Percentiles rank a stretch among this genome's conserved stretches.
Conservation (phyloP, 495 filamentous ascomycete genomes). For the Annulohypoxylon bovei region DNA sequence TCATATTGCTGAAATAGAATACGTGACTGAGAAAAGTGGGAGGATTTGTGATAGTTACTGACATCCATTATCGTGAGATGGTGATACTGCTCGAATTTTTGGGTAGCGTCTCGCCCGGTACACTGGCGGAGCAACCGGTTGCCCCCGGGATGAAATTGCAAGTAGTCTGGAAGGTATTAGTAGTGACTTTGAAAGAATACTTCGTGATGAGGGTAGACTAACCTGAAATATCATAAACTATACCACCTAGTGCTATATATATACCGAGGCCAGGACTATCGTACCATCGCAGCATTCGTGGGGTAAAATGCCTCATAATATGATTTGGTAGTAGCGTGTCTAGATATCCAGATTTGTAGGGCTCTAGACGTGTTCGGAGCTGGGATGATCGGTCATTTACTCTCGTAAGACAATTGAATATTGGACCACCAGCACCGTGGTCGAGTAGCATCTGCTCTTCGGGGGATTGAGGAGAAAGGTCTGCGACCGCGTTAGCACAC, state of each 20-base stretch:
- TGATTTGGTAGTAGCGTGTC: neutral
- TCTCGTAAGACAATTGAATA: neutral
- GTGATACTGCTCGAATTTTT: constrained; percentile 5
- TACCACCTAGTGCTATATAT: constrained; percentile 7
- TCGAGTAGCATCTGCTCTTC: neutral
- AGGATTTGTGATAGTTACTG: neutral
- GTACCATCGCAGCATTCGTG: constrained; percentile 13
- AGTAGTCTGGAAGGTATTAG: constrained; percentile 9
- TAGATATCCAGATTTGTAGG: constrained; percentile 7
- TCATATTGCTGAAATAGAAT: neutral
- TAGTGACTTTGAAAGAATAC: neutral
- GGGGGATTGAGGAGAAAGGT: neutral
- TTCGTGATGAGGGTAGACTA: neutral
- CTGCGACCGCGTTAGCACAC: constrained; percentile 1
- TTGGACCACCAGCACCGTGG: constrained; percentile 3
- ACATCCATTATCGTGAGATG: constrained; percentile 5
- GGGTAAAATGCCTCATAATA: constrained; percentile 7
- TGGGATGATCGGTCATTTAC: neutral
- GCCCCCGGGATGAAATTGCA: constrained; percentile 22
- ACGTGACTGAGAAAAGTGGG: neutral
- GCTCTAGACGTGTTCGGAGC: neutral
- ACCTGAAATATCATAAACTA: constrained; percentile 23
- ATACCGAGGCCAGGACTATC: constrained; percentile 12
- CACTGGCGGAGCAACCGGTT: neutral
- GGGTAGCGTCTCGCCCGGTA: constrained; percentile 7